Conservation (phyloP, 2,329 filamentous ascomycete genomes). For the Chaetomiaceae sp. region DNA sequence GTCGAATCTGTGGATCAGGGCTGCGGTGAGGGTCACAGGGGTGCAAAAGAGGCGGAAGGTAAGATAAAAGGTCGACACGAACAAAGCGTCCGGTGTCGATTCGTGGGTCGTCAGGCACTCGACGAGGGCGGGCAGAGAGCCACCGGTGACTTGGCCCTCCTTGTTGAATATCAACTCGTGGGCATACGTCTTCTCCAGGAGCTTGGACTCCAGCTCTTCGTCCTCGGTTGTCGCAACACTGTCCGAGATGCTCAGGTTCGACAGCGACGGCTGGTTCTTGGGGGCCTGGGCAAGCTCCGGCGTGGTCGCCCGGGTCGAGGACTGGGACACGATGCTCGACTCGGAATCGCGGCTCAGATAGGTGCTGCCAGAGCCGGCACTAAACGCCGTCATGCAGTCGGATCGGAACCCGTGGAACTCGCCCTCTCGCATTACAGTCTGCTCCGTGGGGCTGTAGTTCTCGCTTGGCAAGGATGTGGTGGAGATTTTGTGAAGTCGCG, state of each 20-base stretch:
- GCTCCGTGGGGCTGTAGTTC: slow-evolving; percentile 45
- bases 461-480: slow-evolving; percentile 46
- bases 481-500: slow-evolving; percentile 54
- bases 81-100: slow-evolving; percentile 83
- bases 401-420: slow-evolving; percentile 53
- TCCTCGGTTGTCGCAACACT: slow-evolving; percentile 69
- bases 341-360: slow-evolving; percentile 78
- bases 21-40: slow-evolving; percentile 70
- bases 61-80: slow-evolving; percentile 91
- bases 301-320: slow-evolving; percentile 83
- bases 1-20: slow-evolving; percentile 86
- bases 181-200: slow-evolving; percentile 88
- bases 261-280: slow-evolving; percentile 57
- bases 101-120: slow-evolving; percentile 91
- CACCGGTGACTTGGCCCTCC: slow-evolving; percentile 90
- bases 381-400: slow-evolving; percentile 70
- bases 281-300: slow-evolving; percentile 60
- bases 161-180: slow-evolving; percentile 92
- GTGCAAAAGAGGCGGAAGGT: slow-evolving; percentile 93
- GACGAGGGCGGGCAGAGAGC: slow-evolving; percentile 84
- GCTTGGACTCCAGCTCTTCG: slow-evolving; percentile 72
- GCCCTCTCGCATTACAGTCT: slow-evolving; percentile 40
- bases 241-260: slow-evolving; percentile 62
- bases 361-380: slow-evolving; percentile 72
- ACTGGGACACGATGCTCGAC: slow-evolving; percentile 71